Evolutionary conservation across 1,139 yeast genomes (phyloP), one percentile per base, ranked within the genome.

Genomic region (Taiozyma onychis): DNA sequence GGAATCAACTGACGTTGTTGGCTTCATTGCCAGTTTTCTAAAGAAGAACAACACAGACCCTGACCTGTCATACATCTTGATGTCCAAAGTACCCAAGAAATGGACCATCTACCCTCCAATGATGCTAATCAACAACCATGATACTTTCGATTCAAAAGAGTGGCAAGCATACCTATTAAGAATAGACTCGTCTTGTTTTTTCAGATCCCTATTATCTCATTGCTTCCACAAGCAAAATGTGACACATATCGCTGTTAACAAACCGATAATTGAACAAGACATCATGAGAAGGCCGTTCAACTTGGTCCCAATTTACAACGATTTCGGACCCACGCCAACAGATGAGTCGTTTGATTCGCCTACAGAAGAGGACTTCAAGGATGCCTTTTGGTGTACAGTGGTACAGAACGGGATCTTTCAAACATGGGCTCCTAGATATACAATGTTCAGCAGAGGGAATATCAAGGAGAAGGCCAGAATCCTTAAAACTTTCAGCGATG

Each of bases 401-500:
- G 67, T 73, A 2, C 97, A 89, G 62, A 88, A 89, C 64, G 91
- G 90, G 1, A 80, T 89, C 6, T 71, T 66, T 54, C 97, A 89
- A 61, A 75, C 78, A 3, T 89, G 96, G 96, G 88, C 93, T 3
- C 97, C 97, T 0, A 64, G 75, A 48, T 85, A 81, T 61, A 88
- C 96, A 13, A 89, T 89, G 97, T 89, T 89, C 63, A 83, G 91
- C 39, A 67, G 96, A n/a, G 97, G 96, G 0, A 89, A 89, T 62
- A 80, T 89, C 57, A 85, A 84, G 56, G 97, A 89, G 62, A 89
- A 89, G 65, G 77, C 81, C 16, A 67, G 97, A 24, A 75, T 89
- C 0, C 64, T 85, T 48, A 44, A 48, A 3, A 57, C 55, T 5
- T 76, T 72, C 60, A 52, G 53, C 8, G 58, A 65, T 13, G 68